These are phyloP conservation scores for Sporothrix pseudoabietina DNA, from an alignment of 2,329 filamentous ascomycete species.

Conservation along the genomic window DNA sequence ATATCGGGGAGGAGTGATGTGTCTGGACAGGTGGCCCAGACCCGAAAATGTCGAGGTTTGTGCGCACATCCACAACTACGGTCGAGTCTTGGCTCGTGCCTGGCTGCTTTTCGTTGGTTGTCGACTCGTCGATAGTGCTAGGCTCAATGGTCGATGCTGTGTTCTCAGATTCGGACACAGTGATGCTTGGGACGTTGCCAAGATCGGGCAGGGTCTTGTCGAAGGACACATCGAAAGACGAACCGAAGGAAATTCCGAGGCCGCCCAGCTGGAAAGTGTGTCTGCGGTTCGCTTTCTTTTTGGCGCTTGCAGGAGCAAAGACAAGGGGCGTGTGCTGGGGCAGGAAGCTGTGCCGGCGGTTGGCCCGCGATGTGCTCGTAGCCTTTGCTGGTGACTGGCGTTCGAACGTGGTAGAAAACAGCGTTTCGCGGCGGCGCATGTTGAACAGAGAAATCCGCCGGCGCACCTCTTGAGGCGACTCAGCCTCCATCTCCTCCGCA, in stretches of 20 bases:
- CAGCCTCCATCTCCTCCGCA: slow-evolving; percentile 30
- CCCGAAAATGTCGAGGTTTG: slow-evolving; percentile 43
- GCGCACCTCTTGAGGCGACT: slow-evolving; percentile 39
- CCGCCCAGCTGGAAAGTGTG: slow-evolving; percentile 29
- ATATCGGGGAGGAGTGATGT: not conserved
- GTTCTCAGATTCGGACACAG: slow-evolving; percentile 3
- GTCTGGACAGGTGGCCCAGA: slow-evolving; percentile 28
- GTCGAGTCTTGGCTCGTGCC: slow-evolving; percentile 19
- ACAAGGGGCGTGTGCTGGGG: slow-evolving; percentile 1
- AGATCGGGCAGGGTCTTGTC: not conserved
- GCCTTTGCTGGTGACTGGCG: slow-evolving; percentile 28
- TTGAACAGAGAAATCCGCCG: slow-evolving; percentile 40
- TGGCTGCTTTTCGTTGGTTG: not conserved
- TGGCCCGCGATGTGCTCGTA: not conserved
- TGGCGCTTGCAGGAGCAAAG: not conserved
- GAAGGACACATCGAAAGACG: not conserved
- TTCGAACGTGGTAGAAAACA: slow-evolving; percentile 23
- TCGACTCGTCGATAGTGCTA: not conserved
- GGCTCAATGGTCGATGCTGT: not conserved
- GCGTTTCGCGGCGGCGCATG: slow-evolving; percentile 38
- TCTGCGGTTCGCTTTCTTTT: not conserved
- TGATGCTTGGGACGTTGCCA: not conserved
- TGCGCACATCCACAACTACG: slow-evolving; percentile 40
- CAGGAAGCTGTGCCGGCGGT: slow-evolving; percentile 39
- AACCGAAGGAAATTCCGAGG: not conserved